Percentiles rank a stretch among this genome's conserved stretches.
Conservation (phyloP, 106 monocot genomes). For the Apostasia ramifera region DNA sequence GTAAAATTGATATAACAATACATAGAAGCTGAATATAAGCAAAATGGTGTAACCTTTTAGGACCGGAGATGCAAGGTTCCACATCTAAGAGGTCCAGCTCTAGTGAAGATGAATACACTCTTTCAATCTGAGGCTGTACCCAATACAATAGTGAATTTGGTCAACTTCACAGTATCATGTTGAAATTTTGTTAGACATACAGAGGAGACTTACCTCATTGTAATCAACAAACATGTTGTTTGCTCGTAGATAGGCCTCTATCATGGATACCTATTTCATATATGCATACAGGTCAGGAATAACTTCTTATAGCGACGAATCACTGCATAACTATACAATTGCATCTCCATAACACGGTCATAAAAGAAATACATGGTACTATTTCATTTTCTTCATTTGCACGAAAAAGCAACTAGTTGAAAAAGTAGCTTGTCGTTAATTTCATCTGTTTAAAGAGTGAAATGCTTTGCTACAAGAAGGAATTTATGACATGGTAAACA, state of each 20-base stretch:
- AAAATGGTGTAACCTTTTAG: constrained; percentile 40
- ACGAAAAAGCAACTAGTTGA: not conserved
- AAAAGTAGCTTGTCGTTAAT: not conserved
- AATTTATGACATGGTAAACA: not conserved
- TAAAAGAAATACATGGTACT: not conserved
- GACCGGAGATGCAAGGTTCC: constrained; percentile 66
- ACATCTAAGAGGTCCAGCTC: constrained; percentile 44
- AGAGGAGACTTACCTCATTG: constrained; percentile 48
- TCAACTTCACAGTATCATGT: no score
- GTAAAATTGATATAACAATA: not conserved
- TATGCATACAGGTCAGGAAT: not conserved
- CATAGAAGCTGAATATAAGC: not conserved
- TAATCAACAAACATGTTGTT: constrained; percentile 97
- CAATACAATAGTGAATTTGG: not conserved
- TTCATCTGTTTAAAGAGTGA: not conserved
- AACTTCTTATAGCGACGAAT: no score
- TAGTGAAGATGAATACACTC: constrained; percentile 50
- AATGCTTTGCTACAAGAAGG: not conserved
- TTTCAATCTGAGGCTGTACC: constrained; percentile 59
- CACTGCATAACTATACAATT: no score
- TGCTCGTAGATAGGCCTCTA: constrained; percentile 82
- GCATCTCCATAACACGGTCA: not conserved
- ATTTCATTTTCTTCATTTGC: no score
- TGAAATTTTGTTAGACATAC: not conserved
- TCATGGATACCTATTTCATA: constrained; percentile 60